phyloP scores from a whole-genome alignment of 1,284 basidiomycete species.

The Athelia psychrophila region DNA sequence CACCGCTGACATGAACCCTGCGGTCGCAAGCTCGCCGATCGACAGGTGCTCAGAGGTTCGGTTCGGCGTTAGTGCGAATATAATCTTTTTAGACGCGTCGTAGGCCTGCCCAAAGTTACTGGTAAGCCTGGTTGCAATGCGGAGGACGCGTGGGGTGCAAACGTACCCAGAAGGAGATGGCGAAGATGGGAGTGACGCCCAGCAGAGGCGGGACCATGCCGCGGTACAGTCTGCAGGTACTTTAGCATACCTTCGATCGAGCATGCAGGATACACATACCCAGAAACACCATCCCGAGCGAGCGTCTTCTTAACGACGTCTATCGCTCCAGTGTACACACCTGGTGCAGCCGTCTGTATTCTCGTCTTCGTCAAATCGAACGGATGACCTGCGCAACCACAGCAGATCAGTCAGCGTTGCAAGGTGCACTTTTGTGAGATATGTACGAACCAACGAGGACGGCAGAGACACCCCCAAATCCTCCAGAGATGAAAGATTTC shows the following conservation, averaged over 20 bases:
- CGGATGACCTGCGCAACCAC: slow-evolving; percentile 72
- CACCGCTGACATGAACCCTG: slow-evolving; percentile 93
- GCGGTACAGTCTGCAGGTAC: slow-evolving; percentile 75
- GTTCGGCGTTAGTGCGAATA: slow-evolving; percentile 70
- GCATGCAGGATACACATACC: slow-evolving; percentile 49
- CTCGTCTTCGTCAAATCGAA: slow-evolving; percentile 98
- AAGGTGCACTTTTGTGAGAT: background rate
- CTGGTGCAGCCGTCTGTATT: slow-evolving; percentile 89
- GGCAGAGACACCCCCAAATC: slow-evolving; percentile 85
- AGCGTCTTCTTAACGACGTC: slow-evolving; percentile 93
- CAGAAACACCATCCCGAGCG: slow-evolving; percentile 84
- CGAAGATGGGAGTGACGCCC: slow-evolving; percentile 98
- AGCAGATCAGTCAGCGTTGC: background rate
- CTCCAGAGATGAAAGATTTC: slow-evolving; percentile 90
- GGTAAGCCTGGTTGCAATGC: slow-evolving; percentile 4
- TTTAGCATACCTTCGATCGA: background rate
- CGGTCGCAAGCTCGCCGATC: slow-evolving; percentile 84
- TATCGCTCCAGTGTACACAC: slow-evolving; percentile 88
- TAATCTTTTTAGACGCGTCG: slow-evolving; percentile 90
- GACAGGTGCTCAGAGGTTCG: slow-evolving; percentile 65
- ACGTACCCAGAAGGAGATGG: slow-evolving; percentile 94
- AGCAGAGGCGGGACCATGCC: slow-evolving; percentile 95
- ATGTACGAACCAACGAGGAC: slow-evolving; percentile 79
- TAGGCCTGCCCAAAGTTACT: slow-evolving; percentile 64
- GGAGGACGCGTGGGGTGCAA: background rate